phyloP scores from a whole-genome alignment of 2,329 filamentous ascomycete genomes.

The Polytolypa hystricis region DNA sequence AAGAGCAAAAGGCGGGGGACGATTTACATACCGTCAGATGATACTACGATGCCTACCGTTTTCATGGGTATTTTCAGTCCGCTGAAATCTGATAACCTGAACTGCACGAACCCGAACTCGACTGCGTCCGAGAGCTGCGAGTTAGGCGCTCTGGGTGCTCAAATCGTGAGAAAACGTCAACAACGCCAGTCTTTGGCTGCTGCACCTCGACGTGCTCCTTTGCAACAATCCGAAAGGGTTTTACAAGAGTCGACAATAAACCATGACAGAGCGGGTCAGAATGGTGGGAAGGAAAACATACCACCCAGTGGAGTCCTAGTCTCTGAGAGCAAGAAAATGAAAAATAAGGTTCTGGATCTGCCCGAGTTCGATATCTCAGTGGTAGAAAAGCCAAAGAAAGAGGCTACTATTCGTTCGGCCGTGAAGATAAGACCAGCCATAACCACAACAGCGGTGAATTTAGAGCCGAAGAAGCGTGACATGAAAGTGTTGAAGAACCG shows the following conservation, averaged over 20 bases:
- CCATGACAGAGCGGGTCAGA: slow-evolving; percentile 41
- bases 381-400: slow-evolving; percentile 22
- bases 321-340: slow-evolving; percentile 12
- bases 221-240: slow-evolving; percentile 33
- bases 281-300: slow-evolving; percentile 53
- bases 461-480: slow-evolving; percentile 2
- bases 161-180: slow-evolving; percentile 23
- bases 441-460: neutral
- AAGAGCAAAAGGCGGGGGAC: slow-evolving; percentile 26
- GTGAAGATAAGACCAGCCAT: neutral
- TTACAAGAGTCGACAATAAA: slow-evolving; percentile 31
- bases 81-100: slow-evolving; percentile 21
- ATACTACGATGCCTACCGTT: slow-evolving; percentile 30
- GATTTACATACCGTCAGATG: slow-evolving; percentile 33
- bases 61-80: slow-evolving; percentile 36
- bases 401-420: slow-evolving; percentile 5
- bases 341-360: slow-evolving; percentile 9
- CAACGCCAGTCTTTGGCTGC: slow-evolving; percentile 15
- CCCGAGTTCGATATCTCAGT: slow-evolving; percentile 8
- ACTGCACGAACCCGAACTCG: slow-evolving; percentile 2
- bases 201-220: slow-evolving; percentile 29
- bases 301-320: slow-evolving; percentile 35
- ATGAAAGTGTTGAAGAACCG: slow-evolving; percentile 7
- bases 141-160: slow-evolving; percentile 23
- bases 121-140: slow-evolving; percentile 14